Evolutionary conservation across 805 yeast genomes (phyloP).

Genomic region (Ogataea saltuana): DNA sequence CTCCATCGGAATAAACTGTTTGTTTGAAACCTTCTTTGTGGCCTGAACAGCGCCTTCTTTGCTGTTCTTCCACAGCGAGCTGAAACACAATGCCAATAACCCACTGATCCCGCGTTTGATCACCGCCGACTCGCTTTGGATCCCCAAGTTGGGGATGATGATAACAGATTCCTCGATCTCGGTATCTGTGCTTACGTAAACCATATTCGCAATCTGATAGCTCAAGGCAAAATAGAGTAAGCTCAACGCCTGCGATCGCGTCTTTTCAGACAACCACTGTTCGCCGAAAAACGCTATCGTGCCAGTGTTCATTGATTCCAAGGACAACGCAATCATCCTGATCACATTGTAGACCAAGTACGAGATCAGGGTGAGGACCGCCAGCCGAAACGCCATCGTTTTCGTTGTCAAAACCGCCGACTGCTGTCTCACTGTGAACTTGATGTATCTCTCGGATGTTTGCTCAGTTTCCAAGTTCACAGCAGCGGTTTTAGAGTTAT

Average conservation of each 20-base stretch:
- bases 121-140: constrained; percentile 42
- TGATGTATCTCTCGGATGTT: constrained; percentile 17
- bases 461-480: neutral
- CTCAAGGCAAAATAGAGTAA: constrained; percentile 17
- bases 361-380: constrained; percentile 8
- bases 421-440: constrained; percentile 23
- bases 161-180: constrained; percentile 44
- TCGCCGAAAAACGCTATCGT: no score
- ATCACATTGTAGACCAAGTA: constrained; percentile 10
- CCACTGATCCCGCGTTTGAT: constrained; percentile 28
- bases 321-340: neutral
- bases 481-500: constrained; percentile 5
- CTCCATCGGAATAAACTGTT: constrained; percentile 55
- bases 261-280: neutral
- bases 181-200: constrained; percentile 33
- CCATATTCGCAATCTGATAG: constrained; percentile 20
- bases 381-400: constrained; percentile 5
- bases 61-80: constrained; percentile 6
- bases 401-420: neutral
- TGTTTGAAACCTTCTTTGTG: constrained; percentile 12
- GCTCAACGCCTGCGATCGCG: neutral
- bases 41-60: constrained; percentile 5
- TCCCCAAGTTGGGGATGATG: constrained; percentile 49
- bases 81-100: constrained; percentile 6
- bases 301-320: no score